phyloP scores from a whole-genome alignment of 2,329 filamentous ascomycete species.

The Xylaria arbuscula region DNA sequence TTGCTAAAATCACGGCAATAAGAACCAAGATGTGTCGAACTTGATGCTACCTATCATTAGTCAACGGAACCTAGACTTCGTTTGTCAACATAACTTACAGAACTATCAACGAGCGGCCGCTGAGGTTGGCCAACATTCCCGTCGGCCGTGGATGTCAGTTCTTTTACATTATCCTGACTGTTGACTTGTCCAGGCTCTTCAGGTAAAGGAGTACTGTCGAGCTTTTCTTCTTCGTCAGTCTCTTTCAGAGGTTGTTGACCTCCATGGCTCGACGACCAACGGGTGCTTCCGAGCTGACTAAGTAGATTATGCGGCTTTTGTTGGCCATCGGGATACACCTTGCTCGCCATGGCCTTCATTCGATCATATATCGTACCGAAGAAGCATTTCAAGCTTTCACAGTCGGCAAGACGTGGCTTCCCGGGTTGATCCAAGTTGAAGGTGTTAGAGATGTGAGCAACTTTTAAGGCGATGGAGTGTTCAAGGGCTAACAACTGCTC shows the following conservation, averaged over 20 bases:
- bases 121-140: slow-evolving; percentile 4
- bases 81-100: slow-evolving; percentile 30
- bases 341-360: slow-evolving; percentile 52
- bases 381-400: slow-evolving; percentile 58
- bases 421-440: slow-evolving; percentile 49
- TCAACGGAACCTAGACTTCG: slow-evolving; percentile 22
- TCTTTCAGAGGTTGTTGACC: slow-evolving; percentile 40
- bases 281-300: slow-evolving; percentile 34
- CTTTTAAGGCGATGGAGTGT: slow-evolving; percentile 56
- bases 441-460: slow-evolving; percentile 53
- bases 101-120: slow-evolving; percentile 5
- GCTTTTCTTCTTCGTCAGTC: not conserved
- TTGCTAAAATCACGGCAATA: slow-evolving; percentile 19
- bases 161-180: slow-evolving; percentile 9
- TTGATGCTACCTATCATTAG: slow-evolving; percentile 27
- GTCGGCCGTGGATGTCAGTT: slow-evolving; percentile 6
- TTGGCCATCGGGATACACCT: slow-evolving; percentile 46
- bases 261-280: slow-evolving; percentile 42
- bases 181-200: slow-evolving; percentile 12
- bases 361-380: slow-evolving; percentile 54
- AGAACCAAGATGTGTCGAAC: slow-evolving; percentile 21
- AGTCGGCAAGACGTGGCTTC: slow-evolving; percentile 48
- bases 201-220: not conserved
- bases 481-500: slow-evolving; percentile 56
- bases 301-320: slow-evolving; percentile 3